Base-by-base conservation (phyloP, 805 yeast species). In the Sporopachydermia quercuum region DNA sequence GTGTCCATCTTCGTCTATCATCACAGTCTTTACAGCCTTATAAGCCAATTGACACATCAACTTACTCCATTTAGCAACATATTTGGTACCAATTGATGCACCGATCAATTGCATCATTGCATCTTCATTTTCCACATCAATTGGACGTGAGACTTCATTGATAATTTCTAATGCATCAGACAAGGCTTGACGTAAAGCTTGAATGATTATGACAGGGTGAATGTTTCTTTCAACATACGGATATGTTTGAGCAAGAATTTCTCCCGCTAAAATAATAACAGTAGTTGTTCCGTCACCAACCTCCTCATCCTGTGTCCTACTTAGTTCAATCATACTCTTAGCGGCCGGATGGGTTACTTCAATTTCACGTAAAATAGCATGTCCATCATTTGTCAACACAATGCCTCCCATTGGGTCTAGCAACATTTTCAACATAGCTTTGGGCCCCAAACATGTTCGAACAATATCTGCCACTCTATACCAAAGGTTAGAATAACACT, bases 281-380 rank as follows among this genome's bases (percentile, higher is more conserved):
- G 96, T 80, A 17, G 99, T 91, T 44, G 99, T 87, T 45, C 97
- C 97, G 55, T 91, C 99, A 42, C 99, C 99, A 41, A 76, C 98
- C 63, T 89, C 98, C 63, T 89, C 98, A 57, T 89, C 98, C 65
- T 89, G 96, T 4, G 98, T 87, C 63, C 98, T 75, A 52, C 91
- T 77, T 48, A 91, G 72, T 63, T 91, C 98, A 55, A 91, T 82
- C 97, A 91, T 91, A 19, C 94, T 81, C 63, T 91, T 91, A 37
- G 99, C 99, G 3, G 98, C 99, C 6, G 99, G 98, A 58, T 91
- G 98, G 18, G 62, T 66, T 42, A 82, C 94, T 56, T 89, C 97
- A 49, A 91, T 91, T 58, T 91, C 99, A 55, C 99, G 75, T 50
- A 91, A 67, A 49, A 91, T 91, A 14, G 99, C 98, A 61, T 91